A percentile compares a stretch with the other conserved stretches of the same genome.
Conservation (phyloP, 192 early-diverging fungal genomes). For the Neocallimastix lanati region DNA sequence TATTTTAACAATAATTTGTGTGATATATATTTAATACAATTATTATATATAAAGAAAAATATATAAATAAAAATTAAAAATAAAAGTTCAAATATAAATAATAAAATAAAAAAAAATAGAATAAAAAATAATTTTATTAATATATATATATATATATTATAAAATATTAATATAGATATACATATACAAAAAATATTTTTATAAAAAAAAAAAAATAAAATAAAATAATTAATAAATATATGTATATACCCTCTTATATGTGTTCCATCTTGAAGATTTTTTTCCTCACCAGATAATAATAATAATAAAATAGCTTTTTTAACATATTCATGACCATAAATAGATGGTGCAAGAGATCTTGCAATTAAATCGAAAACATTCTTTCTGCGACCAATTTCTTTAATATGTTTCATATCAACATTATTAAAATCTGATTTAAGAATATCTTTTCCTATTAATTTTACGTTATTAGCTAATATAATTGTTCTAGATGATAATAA, state of each 20-base stretch:
- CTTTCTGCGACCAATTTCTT: slow-evolving; percentile 38
- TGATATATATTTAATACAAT: too few species aligned
- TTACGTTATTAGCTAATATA: slow-evolving; percentile 71
- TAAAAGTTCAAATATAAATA: too few species aligned
- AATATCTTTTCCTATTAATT: slow-evolving; percentile 49
- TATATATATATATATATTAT: too few species aligned
- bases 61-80: too few species aligned
- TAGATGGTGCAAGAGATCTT: slow-evolving; percentile 67
- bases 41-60: too few species aligned
- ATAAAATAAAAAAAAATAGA: too few species aligned
- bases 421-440: slow-evolving; percentile 57
- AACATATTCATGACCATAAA: slow-evolving; percentile 43
- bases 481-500: slow-evolving; percentile 48
- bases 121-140: too few species aligned
- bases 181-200: too few species aligned
- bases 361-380: slow-evolving; percentile 67
- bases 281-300: slow-evolving; percentile 78
- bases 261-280: slow-evolving; percentile 84
- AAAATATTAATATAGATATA: too few species aligned
- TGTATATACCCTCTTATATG: slow-evolving; percentile 73
- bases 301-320: slow-evolving; percentile 63
- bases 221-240: not conserved
- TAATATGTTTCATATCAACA: slow-evolving; percentile 72
- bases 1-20: too few species aligned
- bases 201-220: too few species aligned